phyloP scores from a whole-genome alignment of 495 filamentous ascomycete species.

The Saxophila tyrrhenica region DNA sequence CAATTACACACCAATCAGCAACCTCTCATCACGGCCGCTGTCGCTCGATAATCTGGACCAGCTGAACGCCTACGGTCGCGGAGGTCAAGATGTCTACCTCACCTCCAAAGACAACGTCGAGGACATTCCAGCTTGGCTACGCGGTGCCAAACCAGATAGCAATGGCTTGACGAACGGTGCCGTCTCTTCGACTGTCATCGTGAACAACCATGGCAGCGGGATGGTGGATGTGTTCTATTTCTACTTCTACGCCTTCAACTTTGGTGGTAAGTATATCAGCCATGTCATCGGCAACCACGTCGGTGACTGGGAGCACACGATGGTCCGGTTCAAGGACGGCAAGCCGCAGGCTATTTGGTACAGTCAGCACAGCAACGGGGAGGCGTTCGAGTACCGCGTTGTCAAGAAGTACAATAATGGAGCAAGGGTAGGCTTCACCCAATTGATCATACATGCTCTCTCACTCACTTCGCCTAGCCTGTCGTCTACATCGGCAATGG shows the following conservation, averaged over 20 bases:
- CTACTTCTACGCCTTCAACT: constrained; percentile 57
- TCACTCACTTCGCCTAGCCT: constrained; percentile 35
- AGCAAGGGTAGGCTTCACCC: constrained; percentile 35
- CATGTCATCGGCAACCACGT: constrained; percentile 69
- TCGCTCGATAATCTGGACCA: constrained; percentile 44
- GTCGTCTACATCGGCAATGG: constrained; percentile 83
- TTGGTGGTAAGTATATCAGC: constrained; percentile 26
- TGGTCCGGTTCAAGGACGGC: constrained; percentile 81
- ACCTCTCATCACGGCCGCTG: constrained; percentile 35
- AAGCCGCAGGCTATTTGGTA: constrained; percentile 74
- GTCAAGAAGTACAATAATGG: constrained; percentile 55
- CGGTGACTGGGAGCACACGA: constrained; percentile 96
- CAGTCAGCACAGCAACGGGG: constrained; percentile 79
- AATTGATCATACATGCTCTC: constrained; percentile 50
- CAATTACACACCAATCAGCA: constrained; percentile 38
- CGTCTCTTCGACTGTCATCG: constrained; percentile 41
- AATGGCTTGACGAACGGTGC: constrained; percentile 38
- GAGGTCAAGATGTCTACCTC: constrained; percentile 45
- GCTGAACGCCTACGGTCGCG: constrained; percentile 26
- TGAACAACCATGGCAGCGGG: constrained; percentile 43
- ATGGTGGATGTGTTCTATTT: constrained; percentile 56
- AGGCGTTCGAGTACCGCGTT: constrained; percentile 72
- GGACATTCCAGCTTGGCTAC: constrained; percentile 42
- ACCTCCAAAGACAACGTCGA: constrained; percentile 47
- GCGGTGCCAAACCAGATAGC: constrained; percentile 32